These are phyloP conservation scores for Trichoderma virens DNA, from an alignment of 495 filamentous ascomycete species.

Conservation along the genomic window DNA sequence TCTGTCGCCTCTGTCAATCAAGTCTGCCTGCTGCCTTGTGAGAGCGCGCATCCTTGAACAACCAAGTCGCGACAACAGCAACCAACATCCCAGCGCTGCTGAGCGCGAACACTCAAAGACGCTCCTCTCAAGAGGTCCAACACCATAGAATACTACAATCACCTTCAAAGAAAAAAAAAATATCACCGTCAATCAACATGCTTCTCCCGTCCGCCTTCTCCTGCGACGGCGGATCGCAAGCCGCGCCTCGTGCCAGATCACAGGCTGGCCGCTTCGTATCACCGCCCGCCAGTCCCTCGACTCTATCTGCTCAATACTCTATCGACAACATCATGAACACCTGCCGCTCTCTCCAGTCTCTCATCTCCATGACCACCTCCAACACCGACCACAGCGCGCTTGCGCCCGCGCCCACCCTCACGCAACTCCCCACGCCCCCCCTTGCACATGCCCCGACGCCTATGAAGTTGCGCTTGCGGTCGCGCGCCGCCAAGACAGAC, in stretches of 20 bases:
- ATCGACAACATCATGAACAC: constrained; percentile 56
- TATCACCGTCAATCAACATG: constrained; percentile 35
- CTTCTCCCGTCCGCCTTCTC: constrained; percentile 63
- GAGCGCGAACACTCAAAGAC: neutral
- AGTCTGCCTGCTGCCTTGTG: neutral
- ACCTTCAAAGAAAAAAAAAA: neutral
- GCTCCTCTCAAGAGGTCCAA: neutral
- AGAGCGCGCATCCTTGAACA: neutral
- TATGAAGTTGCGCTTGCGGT: constrained; percentile 40
- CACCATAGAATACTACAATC: neutral
- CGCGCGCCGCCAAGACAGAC: constrained; percentile 30
- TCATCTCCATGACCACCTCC: constrained; percentile 41
- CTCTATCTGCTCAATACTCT: constrained; percentile 43
- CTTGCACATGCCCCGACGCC: constrained; percentile 41
- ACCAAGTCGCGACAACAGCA: neutral
- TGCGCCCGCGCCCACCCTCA: constrained; percentile 42
- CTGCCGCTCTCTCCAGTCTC: constrained; percentile 64
- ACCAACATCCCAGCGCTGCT: neutral
- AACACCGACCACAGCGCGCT: constrained; percentile 20
- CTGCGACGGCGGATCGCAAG: constrained; percentile 52
- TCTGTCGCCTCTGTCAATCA: neutral
- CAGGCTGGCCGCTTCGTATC: constrained; percentile 54
- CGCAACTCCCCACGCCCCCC: constrained; percentile 45
- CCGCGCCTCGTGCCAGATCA: constrained; percentile 34
- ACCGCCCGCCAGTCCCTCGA: constrained; percentile 55